These are phyloP conservation scores for Fusarium burgessii DNA, from an alignment of 2,329 filamentous ascomycete genomes.

Conservation along the genomic window DNA sequence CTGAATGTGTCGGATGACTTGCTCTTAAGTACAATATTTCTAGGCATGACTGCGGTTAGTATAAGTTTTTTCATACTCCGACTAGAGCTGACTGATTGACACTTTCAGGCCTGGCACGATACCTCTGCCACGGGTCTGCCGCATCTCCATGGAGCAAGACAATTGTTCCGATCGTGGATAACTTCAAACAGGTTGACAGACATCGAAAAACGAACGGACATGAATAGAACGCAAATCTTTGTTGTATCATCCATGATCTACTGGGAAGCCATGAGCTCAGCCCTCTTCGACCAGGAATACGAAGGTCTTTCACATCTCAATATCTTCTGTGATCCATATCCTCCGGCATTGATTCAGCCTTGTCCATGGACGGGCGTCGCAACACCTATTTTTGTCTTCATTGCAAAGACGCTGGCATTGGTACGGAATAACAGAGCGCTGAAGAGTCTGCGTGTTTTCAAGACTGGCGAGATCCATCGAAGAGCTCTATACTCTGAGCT, in stretches of 20 bases:
- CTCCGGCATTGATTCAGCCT: neutral
- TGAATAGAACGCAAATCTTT: conserved; percentile 14
- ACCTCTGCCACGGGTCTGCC: conserved; percentile 9
- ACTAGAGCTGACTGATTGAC: rapidly evolving
- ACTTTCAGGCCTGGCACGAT: conserved; percentile 25
- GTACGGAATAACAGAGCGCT: conserved; percentile 19
- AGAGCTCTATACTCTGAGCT: conserved; percentile 1
- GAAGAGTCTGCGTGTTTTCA: conserved; percentile 3
- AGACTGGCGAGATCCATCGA: neutral
- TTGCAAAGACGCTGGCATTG: conserved; percentile 7
- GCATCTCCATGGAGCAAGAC: conserved; percentile 24
- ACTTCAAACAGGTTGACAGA: neutral
- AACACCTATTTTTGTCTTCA: conserved; percentile 19
- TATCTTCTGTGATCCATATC: neutral
- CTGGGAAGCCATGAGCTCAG: conserved; percentile 33
- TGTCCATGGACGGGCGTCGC: conserved; percentile 31
- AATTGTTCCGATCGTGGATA: conserved; percentile 28
- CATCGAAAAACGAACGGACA: neutral
- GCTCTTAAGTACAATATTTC: conserved; percentile 18
- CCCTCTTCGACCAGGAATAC: conserved; percentile 26
- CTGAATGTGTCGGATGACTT: conserved; percentile 20
- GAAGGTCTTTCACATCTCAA: conserved; percentile 19
- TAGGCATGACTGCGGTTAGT: conserved; percentile 33
- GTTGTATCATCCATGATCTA: conserved; percentile 33
- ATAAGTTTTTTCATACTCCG: rapidly evolving